These are phyloP conservation scores for Pichia sp. DNA, from an alignment of 1,139 yeast species.

Conservation along the genomic window DNA sequence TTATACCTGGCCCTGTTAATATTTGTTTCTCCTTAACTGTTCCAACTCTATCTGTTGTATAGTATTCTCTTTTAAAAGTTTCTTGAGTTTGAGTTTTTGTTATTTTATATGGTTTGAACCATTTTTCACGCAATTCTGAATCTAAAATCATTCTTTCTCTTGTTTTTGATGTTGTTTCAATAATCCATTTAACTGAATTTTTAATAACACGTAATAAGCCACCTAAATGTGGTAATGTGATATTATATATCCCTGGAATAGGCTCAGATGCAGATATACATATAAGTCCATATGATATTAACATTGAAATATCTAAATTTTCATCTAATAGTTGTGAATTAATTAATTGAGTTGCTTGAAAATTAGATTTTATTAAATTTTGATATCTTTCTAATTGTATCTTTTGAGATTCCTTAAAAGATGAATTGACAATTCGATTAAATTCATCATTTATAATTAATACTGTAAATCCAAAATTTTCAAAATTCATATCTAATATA, in stretches of 20 bases:
- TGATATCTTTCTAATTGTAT: neutral
- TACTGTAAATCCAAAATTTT: conserved; percentile 32
- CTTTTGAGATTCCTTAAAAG: neutral
- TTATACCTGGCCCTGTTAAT: conserved; percentile 9
- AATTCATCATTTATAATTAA: conserved; percentile 32
- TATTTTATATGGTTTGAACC: conserved; percentile 6
- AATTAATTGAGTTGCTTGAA: conserved; percentile 1
- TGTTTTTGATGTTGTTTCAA: conserved; percentile 2
- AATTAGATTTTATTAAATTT: neutral
- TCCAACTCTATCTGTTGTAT: conserved; percentile 10
- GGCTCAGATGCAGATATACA: conserved; percentile 6
- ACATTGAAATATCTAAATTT: neutral
- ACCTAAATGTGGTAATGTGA: conserved; percentile 62
- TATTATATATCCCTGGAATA: conserved; percentile 31
- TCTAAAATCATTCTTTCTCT: conserved; percentile 7
- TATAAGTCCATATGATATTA: conserved; percentile 7
- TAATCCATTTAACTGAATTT: conserved; percentile 29
- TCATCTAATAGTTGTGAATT: neutral
- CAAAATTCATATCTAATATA: conserved; percentile 30
- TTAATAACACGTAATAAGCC: conserved; percentile 42
- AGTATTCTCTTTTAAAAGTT: conserved; percentile 5
- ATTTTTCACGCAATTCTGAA: conserved; percentile 4
- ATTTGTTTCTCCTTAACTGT: neutral
- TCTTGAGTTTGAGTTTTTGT: neutral
- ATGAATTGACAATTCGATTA: conserved; percentile 20